Conservation (phyloP, 2,329 filamentous ascomycete species). For the Epichloe brachyelytri region DNA sequence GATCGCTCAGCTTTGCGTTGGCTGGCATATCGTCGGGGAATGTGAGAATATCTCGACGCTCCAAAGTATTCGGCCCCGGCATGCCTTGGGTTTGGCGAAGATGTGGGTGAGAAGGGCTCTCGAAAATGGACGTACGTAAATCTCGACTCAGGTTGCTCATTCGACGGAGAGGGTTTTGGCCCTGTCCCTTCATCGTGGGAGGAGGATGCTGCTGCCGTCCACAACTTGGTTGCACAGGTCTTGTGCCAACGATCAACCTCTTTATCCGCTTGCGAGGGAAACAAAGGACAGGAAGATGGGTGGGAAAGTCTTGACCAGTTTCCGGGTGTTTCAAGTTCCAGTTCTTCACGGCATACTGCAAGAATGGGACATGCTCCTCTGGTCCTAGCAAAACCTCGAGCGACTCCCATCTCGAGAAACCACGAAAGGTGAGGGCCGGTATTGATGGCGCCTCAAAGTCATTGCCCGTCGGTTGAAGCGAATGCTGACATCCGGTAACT, state of each 20-base stretch:
- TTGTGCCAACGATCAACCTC: conserved; percentile 84
- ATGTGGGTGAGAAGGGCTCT: conserved; percentile 15
- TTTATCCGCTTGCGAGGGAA: conserved; percentile 58
- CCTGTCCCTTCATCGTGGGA: conserved; percentile 6
- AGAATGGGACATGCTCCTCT: conserved; percentile 71
- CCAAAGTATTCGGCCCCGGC: conserved; percentile 21
- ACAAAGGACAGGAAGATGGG: conserved; percentile 43
- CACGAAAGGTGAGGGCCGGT: conserved; percentile 68
- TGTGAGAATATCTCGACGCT: conserved; percentile 27
- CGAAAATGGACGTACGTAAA: conserved; percentile 24
- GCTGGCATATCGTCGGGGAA: conserved; percentile 23
- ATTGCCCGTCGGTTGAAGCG: conserved; percentile 60
- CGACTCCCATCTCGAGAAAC: conserved; percentile 89
- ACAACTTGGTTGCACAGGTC: conserved; percentile 56
- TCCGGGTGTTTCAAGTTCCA: conserved; percentile 66
- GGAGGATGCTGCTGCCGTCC: conserved; percentile 38
- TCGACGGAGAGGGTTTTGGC: conserved; percentile 11
- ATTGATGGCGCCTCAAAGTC: conserved; percentile 65
- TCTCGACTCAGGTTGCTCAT: conserved; percentile 23
- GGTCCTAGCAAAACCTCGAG: conserved; percentile 81
- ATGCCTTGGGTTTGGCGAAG: conserved; percentile 16
- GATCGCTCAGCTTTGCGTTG: conserved; percentile 20
- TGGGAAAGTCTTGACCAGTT: conserved; percentile 55
- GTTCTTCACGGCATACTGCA: conserved; percentile 66
- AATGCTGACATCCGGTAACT: conserved; percentile 80